Percentiles rank a stretch among this genome's conserved stretches.
These are phyloP conservation scores for Grammothele lineata DNA, from an alignment of 768 basidiomycete genomes.

Conservation along the genomic window DNA sequence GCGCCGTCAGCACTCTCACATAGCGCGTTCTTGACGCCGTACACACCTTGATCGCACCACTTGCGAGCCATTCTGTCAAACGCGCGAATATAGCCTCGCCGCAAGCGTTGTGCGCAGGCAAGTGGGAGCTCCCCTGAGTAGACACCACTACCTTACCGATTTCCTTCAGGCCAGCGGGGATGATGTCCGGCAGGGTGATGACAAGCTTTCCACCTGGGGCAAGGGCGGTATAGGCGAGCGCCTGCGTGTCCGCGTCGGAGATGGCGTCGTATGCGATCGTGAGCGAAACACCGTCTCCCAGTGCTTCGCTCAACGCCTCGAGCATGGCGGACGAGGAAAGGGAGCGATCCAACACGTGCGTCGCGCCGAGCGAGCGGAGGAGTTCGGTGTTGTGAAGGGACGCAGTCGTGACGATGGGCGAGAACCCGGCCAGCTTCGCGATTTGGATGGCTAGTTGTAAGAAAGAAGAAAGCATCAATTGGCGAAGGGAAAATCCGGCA, in stretches of 20 bases:
- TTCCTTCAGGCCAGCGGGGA: slow-evolving; percentile 11
- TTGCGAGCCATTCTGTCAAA: slow-evolving; percentile 19
- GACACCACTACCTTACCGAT: slow-evolving; percentile 10
- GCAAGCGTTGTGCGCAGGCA: slow-evolving; percentile 9
- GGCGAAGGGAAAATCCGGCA: not conserved
- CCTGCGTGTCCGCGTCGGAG: slow-evolving; percentile 16
- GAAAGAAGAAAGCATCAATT: no score
- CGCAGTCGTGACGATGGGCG: slow-evolving; percentile 25
- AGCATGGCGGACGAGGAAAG: slow-evolving; percentile 5
- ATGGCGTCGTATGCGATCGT: slow-evolving; percentile 23
- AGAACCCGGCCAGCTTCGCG: slow-evolving; percentile 24
- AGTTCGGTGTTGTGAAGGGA: slow-evolving; percentile 18
- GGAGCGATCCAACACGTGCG: slow-evolving; percentile 23
- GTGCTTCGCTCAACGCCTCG: slow-evolving; percentile 4
- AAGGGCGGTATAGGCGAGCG: slow-evolving; percentile 19
- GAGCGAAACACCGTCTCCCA: slow-evolving; percentile 17
- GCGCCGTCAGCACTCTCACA: no score
- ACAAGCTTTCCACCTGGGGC: slow-evolving; percentile 21
- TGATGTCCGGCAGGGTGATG: slow-evolving; percentile 6
- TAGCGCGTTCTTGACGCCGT: no score
- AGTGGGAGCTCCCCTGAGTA: slow-evolving; percentile 14
- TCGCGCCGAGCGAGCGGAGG: slow-evolving; percentile 20
- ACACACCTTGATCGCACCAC: slow-evolving; percentile 22
- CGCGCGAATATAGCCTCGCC: slow-evolving; percentile 17
- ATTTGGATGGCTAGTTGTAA: slow-evolving; percentile 20